Conservation (phyloP, 2,329 filamentous ascomycete species). For the Trichoderma sp. region DNA sequence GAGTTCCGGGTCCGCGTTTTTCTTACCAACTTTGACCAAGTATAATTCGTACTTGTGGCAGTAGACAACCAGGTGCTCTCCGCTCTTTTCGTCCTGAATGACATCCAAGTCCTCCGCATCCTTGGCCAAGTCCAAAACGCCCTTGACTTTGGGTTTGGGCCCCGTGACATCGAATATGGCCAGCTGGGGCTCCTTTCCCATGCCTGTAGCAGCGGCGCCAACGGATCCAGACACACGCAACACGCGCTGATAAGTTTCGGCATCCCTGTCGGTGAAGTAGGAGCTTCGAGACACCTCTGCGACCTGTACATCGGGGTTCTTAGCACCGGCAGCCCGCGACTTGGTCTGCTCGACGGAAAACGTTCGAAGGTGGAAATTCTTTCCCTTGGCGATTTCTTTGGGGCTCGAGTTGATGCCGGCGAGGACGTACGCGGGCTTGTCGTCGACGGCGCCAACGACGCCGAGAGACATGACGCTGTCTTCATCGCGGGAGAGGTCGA, state of each 20-base stretch:
- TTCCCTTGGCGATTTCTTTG: constrained; percentile 67
- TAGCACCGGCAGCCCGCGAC: constrained; percentile 30
- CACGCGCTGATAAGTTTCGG: constrained; percentile 58
- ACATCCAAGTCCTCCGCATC: constrained; percentile 71
- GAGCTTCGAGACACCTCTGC: constrained; percentile 50
- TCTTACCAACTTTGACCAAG: constrained; percentile 56
- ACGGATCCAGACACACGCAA: constrained; percentile 61
- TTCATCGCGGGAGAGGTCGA: constrained; percentile 77
- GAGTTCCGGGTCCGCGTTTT: constrained; percentile 45
- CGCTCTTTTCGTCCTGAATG: constrained; percentile 49
- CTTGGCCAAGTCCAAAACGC: constrained; percentile 48
- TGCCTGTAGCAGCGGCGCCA: constrained; percentile 73
- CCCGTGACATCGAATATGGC: constrained; percentile 67
- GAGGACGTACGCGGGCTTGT: constrained; percentile 53
- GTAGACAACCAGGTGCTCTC: constrained; percentile 69
- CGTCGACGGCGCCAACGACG: constrained; percentile 55
- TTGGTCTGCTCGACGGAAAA: constrained; percentile 57
- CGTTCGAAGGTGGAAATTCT: constrained; percentile 79
- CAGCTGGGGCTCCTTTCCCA: constrained; percentile 73
- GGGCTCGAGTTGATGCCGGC: constrained; percentile 83
- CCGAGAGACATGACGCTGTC: constrained; percentile 85
- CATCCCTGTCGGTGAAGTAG: constrained; percentile 49
- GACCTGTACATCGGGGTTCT: constrained; percentile 38
- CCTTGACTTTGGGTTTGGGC: constrained; percentile 45
- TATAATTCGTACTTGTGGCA: constrained; percentile 75